A percentile compares a stretch with the other conserved stretches of the same genome.
phyloP scores from a whole-genome alignment of 257 asterid species.

The Voacanga thouarsii region DNA sequence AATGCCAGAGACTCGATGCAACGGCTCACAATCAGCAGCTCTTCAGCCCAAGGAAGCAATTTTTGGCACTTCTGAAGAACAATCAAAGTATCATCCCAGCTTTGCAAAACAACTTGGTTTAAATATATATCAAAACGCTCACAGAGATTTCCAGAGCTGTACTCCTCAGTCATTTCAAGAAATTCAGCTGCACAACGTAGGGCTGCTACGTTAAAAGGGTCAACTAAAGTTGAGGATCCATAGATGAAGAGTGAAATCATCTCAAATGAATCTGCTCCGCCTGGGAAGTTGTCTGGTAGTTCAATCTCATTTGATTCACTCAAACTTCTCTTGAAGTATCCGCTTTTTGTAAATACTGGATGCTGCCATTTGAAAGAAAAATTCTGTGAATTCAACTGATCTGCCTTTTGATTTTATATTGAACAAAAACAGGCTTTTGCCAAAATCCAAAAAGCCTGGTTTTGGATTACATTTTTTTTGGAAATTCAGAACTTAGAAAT shows the following conservation, averaged over 20 bases:
- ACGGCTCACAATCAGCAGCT: slow-evolving; percentile 59
- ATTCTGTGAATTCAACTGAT: no score
- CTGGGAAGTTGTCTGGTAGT: slow-evolving; percentile 56
- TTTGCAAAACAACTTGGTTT: slow-evolving; percentile 68
- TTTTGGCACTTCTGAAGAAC: slow-evolving; percentile 58
- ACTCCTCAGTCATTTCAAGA: slow-evolving; percentile 55
- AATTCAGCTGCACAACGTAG: slow-evolving; percentile 71
- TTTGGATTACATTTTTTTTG: not conserved
- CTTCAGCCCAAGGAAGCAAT: slow-evolving; percentile 61
- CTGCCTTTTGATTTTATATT: no score
- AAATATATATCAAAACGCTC: slow-evolving; percentile 65
- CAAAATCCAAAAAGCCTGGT: not conserved
- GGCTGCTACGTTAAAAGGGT: slow-evolving; percentile 58
- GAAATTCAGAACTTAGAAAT: not conserved
- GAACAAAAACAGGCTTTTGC: not conserved
- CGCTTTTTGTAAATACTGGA: slow-evolving; percentile 53
- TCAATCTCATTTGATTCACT: slow-evolving; percentile 48
- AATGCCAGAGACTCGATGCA: slow-evolving; percentile 78
- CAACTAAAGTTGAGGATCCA: slow-evolving; percentile 57
- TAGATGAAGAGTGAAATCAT: slow-evolving; percentile 66
- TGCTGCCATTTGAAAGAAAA: slow-evolving; percentile 34
- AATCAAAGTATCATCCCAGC: slow-evolving; percentile 60
- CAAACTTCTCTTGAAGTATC: slow-evolving; percentile 52
- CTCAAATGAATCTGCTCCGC: slow-evolving; percentile 66
- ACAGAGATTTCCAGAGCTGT: slow-evolving; percentile 46